Evolutionary conservation across 805 yeast genomes (phyloP).

Genomic region (Teunomyces pallodes): DNA sequence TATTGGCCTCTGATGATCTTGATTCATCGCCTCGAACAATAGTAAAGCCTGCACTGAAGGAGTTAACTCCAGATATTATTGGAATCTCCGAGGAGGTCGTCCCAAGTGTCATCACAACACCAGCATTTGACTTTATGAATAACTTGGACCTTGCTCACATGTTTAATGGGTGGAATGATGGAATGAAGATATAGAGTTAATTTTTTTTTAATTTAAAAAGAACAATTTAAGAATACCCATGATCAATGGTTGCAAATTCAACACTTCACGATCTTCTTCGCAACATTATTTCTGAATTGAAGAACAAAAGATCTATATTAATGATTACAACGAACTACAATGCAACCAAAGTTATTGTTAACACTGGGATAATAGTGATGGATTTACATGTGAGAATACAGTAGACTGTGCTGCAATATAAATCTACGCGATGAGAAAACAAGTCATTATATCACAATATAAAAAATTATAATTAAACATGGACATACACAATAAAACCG

Average conservation of each 20-base stretch:
- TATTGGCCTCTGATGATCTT: slow-evolving; percentile 7
- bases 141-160: slow-evolving; percentile 16
- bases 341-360: no score
- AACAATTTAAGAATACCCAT: no score
- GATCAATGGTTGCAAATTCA: background rate
- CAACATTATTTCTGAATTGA: no score
- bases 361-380: no score
- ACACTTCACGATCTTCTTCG: background rate
- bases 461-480: no score
- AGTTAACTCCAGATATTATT: background rate
- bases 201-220: background rate
- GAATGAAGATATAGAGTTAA: background rate
- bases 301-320: no score
- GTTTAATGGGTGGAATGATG: slow-evolving; percentile 18
- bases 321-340: no score
- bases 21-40: background rate
- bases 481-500: no score
- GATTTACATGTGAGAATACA: no score
- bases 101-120: slow-evolving; percentile 8
- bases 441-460: no score
- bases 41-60: background rate
- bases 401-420: no score
- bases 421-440: no score
- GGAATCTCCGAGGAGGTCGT: background rate
- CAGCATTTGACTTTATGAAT: slow-evolving; percentile 17